phyloP scores from a whole-genome alignment of 345 rosid species.

The Boechera retrofracta region DNA sequence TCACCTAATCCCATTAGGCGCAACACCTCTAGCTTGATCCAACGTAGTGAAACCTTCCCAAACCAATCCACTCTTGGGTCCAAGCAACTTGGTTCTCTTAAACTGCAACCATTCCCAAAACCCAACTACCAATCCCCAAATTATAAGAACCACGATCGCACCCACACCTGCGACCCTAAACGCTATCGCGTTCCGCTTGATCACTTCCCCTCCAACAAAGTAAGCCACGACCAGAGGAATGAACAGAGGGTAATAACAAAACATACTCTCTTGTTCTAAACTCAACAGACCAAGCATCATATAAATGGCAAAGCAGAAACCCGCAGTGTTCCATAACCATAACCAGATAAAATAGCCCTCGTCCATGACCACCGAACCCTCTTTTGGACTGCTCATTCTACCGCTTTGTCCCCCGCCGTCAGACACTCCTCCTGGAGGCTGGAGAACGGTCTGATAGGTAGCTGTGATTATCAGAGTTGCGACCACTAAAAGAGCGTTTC shows the following conservation, averaged over 20 bases:
- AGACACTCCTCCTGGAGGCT: conserved; percentile 43
- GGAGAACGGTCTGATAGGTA: conserved; percentile 42
- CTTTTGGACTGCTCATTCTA: neutral
- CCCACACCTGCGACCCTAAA: neutral
- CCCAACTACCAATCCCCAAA: neutral
- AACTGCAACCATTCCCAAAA: conserved; percentile 14
- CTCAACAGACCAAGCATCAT: conserved; percentile 9
- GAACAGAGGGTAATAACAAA: conserved; percentile 25
- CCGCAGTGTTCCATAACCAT: conserved; percentile 27
- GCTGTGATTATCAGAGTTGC: conserved; percentile 46
- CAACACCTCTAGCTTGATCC: conserved; percentile 32
- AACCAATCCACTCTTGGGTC: conserved; percentile 35
- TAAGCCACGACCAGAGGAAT: conserved; percentile 19
- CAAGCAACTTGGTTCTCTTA: conserved; percentile 26
- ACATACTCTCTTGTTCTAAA: conserved; percentile 25
- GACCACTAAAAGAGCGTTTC: conserved; percentile 44
- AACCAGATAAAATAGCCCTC: neutral
- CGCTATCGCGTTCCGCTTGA: neutral
- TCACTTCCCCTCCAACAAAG: neutral
- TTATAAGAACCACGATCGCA: neutral
- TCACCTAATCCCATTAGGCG: conserved; percentile 16
- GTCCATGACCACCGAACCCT: conserved; percentile 22
- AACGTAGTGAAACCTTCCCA: conserved; percentile 42
- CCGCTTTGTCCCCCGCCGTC: neutral
- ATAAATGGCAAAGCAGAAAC: neutral